Conservation (phyloP, 805 yeast species). For the Ogataea salicorniae region DNA sequence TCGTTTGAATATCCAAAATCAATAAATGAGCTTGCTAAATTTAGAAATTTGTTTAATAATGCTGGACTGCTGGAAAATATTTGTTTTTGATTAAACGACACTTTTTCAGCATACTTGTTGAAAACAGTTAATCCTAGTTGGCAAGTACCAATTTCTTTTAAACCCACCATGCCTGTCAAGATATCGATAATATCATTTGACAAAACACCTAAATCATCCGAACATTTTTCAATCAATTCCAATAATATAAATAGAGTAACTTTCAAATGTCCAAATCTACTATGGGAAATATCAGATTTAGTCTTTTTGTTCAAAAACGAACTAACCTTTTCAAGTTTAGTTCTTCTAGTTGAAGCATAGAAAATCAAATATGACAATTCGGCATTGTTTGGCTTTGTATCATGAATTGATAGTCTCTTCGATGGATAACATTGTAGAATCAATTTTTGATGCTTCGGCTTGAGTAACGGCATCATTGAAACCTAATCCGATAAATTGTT, state of each 20-base stretch:
- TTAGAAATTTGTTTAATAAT: constrained; percentile 36
- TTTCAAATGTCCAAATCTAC: constrained; percentile 70
- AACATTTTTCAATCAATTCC: constrained; percentile 68
- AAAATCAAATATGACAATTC: constrained; percentile 83
- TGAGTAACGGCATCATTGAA: constrained; percentile 18
- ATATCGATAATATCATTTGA: constrained; percentile 65
- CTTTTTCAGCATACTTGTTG: constrained; percentile 24
- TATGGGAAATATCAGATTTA: constrained; percentile 51
- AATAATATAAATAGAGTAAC: constrained; percentile 72
- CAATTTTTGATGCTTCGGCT: constrained; percentile 83
- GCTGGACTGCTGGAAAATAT: constrained; percentile 42
- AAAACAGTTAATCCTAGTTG: constrained; percentile 37
- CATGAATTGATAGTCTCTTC: constrained; percentile 48
- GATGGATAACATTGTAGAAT: constrained; percentile 94
- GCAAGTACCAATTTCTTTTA: constrained; percentile 58
- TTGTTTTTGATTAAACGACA: constrained; percentile 23
- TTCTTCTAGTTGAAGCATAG: constrained; percentile 85
- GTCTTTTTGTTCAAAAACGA: constrained; percentile 61
- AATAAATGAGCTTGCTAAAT: constrained; percentile 22
- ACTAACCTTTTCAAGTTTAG: constrained; percentile 84
- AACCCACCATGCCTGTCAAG: constrained; percentile 43
- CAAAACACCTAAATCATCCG: constrained; percentile 79
- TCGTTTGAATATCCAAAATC: constrained; percentile 17
- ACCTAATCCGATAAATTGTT: background rate
- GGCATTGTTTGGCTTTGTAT: constrained; percentile 87